phyloP scores from a whole-genome alignment of 2,329 filamentous ascomycete genomes.

The Colletotrichum sp. region DNA sequence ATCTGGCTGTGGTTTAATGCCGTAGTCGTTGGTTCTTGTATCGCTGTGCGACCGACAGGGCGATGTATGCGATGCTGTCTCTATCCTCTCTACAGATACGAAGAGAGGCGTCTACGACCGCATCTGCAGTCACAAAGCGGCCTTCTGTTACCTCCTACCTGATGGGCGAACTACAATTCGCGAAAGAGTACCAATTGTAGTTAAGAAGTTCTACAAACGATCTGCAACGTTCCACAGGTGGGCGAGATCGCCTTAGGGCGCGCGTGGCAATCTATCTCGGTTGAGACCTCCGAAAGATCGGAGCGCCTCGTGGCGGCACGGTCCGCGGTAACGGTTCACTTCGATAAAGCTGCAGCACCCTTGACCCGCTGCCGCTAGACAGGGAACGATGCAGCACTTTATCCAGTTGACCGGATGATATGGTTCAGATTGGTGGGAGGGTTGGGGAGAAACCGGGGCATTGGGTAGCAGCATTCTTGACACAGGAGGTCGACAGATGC shows the following conservation, averaged over 20 bases:
- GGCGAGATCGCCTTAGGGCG: background rate
- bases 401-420: background rate
- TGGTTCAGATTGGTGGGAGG: background rate
- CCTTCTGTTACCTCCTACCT: background rate
- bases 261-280: background rate
- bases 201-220: background rate
- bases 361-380: background rate
- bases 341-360: background rate
- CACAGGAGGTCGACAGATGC: background rate
- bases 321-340: background rate
- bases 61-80: background rate
- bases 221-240: background rate
- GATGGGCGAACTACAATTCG: background rate
- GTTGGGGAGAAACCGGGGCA: background rate
- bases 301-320: background rate
- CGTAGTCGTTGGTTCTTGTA: background rate
- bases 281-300: background rate
- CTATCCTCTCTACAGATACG: background rate
- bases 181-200: background rate
- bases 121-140: background rate
- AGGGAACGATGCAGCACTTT: constrained; percentile 10
- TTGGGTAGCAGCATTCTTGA: background rate
- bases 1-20: background rate
- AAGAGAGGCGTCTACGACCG: rapidly evolving
- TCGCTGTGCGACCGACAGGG: background rate